Evolutionary conservation across 2,329 filamentous ascomycete species (phyloP), one percentile per base, ranked within the genome.

Genomic region (Lizonia empirigonia): DNA sequence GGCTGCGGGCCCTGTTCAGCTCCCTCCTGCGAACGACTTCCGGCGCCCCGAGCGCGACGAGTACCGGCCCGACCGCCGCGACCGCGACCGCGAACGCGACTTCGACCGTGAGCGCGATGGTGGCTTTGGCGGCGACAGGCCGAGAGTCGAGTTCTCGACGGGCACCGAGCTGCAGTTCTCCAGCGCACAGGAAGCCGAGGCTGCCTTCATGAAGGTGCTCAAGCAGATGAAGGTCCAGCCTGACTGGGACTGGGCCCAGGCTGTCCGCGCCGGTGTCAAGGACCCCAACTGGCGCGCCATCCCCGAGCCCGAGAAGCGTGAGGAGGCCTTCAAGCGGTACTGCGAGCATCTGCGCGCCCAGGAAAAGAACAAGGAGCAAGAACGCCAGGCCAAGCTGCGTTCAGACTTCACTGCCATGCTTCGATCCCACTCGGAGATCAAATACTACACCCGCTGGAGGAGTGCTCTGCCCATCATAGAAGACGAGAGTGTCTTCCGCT

Each of bases 351-450:
- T 96, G 74, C 85, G 94, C 62, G 81, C 89, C 62, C 90, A 97
- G 77, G 94, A 99, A 77, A 94, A 95, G 78, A 91, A 95, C 74
- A 89, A 89, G 63, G 92, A 92, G 69, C 93, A 96, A 75, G 93
- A 97, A 76, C 88, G 94, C 70, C 82, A 96, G 73, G 82, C 90
- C 64, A 97, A 97, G 78, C 82, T 97, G 68, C 90, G 91, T 67
- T 83, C 89, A 74, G 94, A 97, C 79, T 99, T 99, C 75, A 88
- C 89, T 62, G 92, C 87, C 47, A 99, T 99, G 94, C 83, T 99
- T 61, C 91, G 88, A 76, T 92, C 91, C 60, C 93, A 99, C 73
- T 91, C 92, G 55, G 94, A 99, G 74, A 97, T 99, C 75, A 94
- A 92, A 74, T 86, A 97, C 73, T 97, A 95, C 74, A 97, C 93